Evolutionary conservation across 345 rosid species (phyloP).

Genomic region (Salix suchowensis): DNA sequence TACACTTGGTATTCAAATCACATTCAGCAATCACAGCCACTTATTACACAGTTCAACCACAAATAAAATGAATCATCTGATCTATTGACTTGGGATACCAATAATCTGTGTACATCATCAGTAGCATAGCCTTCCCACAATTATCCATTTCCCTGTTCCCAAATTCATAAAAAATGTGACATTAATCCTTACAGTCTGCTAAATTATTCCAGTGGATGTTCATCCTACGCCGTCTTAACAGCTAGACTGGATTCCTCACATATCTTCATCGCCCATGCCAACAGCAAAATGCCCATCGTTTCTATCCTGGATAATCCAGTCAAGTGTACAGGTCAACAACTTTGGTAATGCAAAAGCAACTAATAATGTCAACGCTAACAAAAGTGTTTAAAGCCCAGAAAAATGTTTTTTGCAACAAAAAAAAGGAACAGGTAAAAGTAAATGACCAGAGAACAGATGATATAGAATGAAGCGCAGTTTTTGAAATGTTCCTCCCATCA

Average conservation of each 20-base stretch:
- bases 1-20: background rate
- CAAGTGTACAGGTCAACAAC: background rate
- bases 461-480: background rate
- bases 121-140: too few species aligned
- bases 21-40: background rate
- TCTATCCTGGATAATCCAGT: slow-evolving; percentile 36
- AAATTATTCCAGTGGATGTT: slow-evolving; percentile 5
- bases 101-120: background rate
- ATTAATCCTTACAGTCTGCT: background rate
- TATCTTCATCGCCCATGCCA: slow-evolving; percentile 28
- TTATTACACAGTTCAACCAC: background rate
- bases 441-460: background rate
- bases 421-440: background rate
- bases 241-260: background rate
- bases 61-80: background rate
- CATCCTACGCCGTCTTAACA: background rate
- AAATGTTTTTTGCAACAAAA: background rate
- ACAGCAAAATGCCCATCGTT: slow-evolving; percentile 50
- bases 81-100: background rate
- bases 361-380: background rate
- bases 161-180: background rate
- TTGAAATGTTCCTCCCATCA: background rate
- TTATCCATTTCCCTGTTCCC: background rate
- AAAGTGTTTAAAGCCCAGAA: too few species aligned
- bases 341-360: background rate